A percentile compares a stretch with the other conserved stretches of the same genome.
phyloP scores from a whole-genome alignment of 805 yeast genomes.

The Kuraishia cidri region DNA sequence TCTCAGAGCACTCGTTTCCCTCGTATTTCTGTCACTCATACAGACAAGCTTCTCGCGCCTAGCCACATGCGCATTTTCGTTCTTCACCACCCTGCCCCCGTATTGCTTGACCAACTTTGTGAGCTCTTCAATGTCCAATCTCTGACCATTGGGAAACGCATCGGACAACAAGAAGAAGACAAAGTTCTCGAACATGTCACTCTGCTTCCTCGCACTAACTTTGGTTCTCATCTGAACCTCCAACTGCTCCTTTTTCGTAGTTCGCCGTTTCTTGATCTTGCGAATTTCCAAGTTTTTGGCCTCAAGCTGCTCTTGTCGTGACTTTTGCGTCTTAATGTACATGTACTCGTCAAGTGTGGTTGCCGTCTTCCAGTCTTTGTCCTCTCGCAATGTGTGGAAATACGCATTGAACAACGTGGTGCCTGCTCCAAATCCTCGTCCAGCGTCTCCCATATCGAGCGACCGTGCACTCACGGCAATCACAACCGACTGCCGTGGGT shows the following conservation, averaged over 20 bases:
- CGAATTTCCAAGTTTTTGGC: background rate
- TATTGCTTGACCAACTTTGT: slow-evolving; percentile 25
- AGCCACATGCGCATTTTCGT: slow-evolving; percentile 13
- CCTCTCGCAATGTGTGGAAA: slow-evolving; percentile 57
- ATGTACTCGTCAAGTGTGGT: slow-evolving; percentile 47
- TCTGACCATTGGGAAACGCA: slow-evolving; percentile 12
- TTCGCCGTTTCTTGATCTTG: background rate
- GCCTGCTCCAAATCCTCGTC: slow-evolving; percentile 46
- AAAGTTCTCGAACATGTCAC: slow-evolving; percentile 29
- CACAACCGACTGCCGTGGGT: slow-evolving; percentile 70
- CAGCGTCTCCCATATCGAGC: slow-evolving; percentile 37
- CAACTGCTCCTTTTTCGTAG: too few relatives aligned
- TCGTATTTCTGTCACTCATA: slow-evolving; percentile 28
- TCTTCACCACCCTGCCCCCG: slow-evolving; percentile 41
- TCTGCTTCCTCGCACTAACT: too few relatives aligned
- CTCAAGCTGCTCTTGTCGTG: slow-evolving; percentile 1
- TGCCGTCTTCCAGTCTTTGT: slow-evolving; percentile 52
- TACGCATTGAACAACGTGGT: slow-evolving; percentile 73
- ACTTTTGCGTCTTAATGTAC: slow-evolving; percentile 3
- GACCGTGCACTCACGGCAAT: slow-evolving; percentile 80
- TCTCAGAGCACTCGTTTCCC: slow-evolving; percentile 25
- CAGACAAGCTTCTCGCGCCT: slow-evolving; percentile 13
- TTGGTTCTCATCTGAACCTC: too few relatives aligned
- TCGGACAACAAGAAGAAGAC: slow-evolving; percentile 50
- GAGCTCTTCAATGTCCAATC: slow-evolving; percentile 26